Evolutionary conservation across 2,329 filamentous ascomycete species (phyloP).

Genomic region (Trichoderma sp.): DNA sequence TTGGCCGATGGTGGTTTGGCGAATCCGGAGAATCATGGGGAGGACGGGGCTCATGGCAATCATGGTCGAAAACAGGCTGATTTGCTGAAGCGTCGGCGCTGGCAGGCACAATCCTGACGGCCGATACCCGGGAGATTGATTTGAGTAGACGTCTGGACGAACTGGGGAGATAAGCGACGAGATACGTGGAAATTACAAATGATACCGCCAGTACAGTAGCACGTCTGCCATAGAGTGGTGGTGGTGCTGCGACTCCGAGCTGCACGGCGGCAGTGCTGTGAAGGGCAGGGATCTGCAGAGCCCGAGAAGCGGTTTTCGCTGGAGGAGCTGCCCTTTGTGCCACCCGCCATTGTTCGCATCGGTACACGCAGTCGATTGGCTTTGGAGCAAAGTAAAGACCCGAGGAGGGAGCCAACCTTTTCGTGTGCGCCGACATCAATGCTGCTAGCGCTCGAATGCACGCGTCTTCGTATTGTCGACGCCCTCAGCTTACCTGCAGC

Average conservation of each 20-base stretch:
- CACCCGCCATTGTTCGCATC: not conserved
- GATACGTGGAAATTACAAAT: constrained; percentile 23
- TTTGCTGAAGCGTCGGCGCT: not conserved
- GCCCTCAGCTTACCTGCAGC: not conserved
- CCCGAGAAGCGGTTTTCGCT: not conserved
- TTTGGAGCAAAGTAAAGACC: not conserved
- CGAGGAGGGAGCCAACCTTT: not conserved
- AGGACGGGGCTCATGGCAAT: not conserved
- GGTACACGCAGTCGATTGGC: not conserved
- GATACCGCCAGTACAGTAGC: not conserved
- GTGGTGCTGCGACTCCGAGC: not conserved
- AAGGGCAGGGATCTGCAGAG: constrained; percentile 16
- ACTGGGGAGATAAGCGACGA: constrained; percentile 15
- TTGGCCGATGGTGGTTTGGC: constrained; percentile 5
- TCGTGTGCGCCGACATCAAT: not conserved
- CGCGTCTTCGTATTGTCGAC: constrained; percentile 2
- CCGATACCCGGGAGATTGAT: constrained; percentile 19
- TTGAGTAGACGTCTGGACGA: not conserved
- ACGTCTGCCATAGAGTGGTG: not conserved
- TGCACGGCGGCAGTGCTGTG: not conserved
- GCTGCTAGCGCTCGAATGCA: not conserved
- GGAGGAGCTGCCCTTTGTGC: not conserved
- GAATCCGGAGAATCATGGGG: not conserved
- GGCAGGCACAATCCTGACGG: constrained; percentile 22
- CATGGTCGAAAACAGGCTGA: constrained; percentile 20